Base-by-base conservation (phyloP, 768 basidiomycete genomes). In the Auricularia sp. region DNA sequence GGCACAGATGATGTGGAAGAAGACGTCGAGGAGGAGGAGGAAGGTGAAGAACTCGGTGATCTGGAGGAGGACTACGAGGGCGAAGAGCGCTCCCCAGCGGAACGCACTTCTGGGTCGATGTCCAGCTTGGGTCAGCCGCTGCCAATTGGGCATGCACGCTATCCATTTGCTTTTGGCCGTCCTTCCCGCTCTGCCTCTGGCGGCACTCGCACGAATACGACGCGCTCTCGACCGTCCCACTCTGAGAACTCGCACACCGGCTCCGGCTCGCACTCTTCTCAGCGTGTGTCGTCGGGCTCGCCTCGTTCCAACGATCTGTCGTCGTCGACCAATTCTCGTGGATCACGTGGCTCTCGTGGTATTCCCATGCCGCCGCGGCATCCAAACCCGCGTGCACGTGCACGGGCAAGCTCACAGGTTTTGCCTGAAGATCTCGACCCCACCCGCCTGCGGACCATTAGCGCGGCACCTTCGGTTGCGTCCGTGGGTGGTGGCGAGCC, bases 51-150 rank as follows among this genome's bases (percentile, higher is more conserved):
- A 44, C 18, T 21, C 36, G 54, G 21, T 16, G 63, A 66, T 13
- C 64, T 51, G 13, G 65, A 66, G 36, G 62, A 61, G 16, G 67
- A 47, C 3, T 76, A 73, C 51, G 77, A 76, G 54, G 77, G 77
- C 62, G 81, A 80, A 56, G 80, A 79, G 51, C 75, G 73, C 36
- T 86, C 86, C 0, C 82, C 85, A 3, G 84, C 65, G 24, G 56
- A 83, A 51, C 81, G 86, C 18, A 87, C 84, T 3, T 90, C 90
- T 0, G 89, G 85, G 21, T 93, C 92, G 7, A 85, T 94, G 86
- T 93, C 91, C 3, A 90, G 88, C 67, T 82, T 94, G 4, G 92
- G 92, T 2, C 86, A 88, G 29, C 91, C 90, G 1, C 80, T 93
- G 63, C 74, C 77, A 7, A 59, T 59, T 14, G 85, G 88, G 29